phyloP scores from a whole-genome alignment of 2,329 filamentous ascomycete genomes.

The Epichloe brachyelytri region DNA sequence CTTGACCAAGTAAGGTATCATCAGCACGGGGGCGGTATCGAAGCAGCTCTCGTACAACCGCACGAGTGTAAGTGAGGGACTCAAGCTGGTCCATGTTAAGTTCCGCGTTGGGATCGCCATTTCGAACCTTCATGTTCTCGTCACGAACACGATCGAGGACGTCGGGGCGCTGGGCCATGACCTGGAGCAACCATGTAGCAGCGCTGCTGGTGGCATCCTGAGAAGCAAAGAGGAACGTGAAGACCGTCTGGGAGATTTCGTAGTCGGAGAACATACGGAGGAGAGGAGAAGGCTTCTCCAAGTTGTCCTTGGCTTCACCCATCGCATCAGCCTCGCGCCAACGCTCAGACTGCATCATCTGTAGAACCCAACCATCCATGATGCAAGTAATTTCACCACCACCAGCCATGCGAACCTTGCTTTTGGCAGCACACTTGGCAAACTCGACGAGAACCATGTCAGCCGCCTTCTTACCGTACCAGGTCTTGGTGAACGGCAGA shows the following conservation, averaged over 20 bases:
- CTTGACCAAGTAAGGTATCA: slow-evolving; percentile 93
- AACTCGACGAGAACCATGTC: slow-evolving; percentile 89
- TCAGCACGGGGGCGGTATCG: slow-evolving; percentile 93
- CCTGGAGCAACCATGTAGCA: slow-evolving; percentile 89
- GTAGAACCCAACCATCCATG: slow-evolving; percentile 87
- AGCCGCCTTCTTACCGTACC: slow-evolving; percentile 92
- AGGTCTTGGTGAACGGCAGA: slow-evolving; percentile 85
- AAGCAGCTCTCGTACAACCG: slow-evolving; percentile 80
- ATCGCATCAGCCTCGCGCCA: slow-evolving; percentile 69
- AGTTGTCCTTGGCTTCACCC: slow-evolving; percentile 52
- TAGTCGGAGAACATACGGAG: slow-evolving; percentile 80
- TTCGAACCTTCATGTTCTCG: slow-evolving; percentile 69
- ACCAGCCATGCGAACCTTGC: slow-evolving; percentile 80
- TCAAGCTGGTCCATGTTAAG: slow-evolving; percentile 80
- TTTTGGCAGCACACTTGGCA: slow-evolving; percentile 80
- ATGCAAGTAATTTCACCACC: slow-evolving; percentile 83
- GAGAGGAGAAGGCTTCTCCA: slow-evolving; percentile 71
- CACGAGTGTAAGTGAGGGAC: slow-evolving; percentile 77
- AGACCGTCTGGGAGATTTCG: slow-evolving; percentile 86
- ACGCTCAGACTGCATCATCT: slow-evolving; percentile 71
- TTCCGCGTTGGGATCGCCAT: slow-evolving; percentile 57
- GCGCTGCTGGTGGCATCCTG: slow-evolving; percentile 95
- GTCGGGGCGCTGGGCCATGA: slow-evolving; percentile 87
- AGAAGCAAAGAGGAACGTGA: slow-evolving; percentile 93
- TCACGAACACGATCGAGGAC: slow-evolving; percentile 80